Evolutionary conservation across 164 flowering plant species (phyloP), one percentile per base, ranked within the genome.

Genomic region (Berberis vulgaris): DNA sequence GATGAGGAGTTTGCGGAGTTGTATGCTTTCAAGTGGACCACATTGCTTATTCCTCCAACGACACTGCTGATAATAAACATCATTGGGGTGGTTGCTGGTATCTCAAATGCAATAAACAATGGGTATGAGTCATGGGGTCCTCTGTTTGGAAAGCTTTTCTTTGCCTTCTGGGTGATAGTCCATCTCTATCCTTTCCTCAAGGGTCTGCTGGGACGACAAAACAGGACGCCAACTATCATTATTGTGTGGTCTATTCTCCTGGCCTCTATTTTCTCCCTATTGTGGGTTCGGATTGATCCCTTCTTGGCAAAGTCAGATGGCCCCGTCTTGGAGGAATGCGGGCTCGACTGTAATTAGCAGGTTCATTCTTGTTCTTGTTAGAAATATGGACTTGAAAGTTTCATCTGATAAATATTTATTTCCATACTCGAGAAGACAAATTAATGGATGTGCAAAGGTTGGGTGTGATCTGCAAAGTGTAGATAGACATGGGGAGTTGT

Each of bases 61-160:
- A 85, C 87, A 10, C 63, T 85, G 55, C 74, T 85, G 50, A 73
- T 83, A 59, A 71, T 85, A 60, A 85, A 85, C 75, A 12, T 83
- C 10, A 67, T 85, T 26, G 89, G 87, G 7, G 82, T 85, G 10
- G 87, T 85, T 40, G 85, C 85, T 13, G 89, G 89, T 7, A 58
- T 83, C 49, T 83, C 86, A 6, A 76, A 84, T 73, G 89, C 89
- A 1, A 80, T 85, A 38, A 85, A 81, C 45, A 83, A 77, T 68
- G 87, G 89, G n/a, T 84, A 84, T 40, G 82, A 81, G 54, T 82
- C 88, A 40, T 84, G 86, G 88, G 88, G 88, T 2, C 86, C 88
- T 61, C 71, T 82, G 52, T 82, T 82, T 59, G 86, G 88, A 7
- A 84, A 79, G 76, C 84, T 84, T 40, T 80, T 84, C 68, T 82